These are phyloP conservation scores for Apiospora phragmitis DNA, from an alignment of 2,329 filamentous ascomycete species.

Conservation along the genomic window DNA sequence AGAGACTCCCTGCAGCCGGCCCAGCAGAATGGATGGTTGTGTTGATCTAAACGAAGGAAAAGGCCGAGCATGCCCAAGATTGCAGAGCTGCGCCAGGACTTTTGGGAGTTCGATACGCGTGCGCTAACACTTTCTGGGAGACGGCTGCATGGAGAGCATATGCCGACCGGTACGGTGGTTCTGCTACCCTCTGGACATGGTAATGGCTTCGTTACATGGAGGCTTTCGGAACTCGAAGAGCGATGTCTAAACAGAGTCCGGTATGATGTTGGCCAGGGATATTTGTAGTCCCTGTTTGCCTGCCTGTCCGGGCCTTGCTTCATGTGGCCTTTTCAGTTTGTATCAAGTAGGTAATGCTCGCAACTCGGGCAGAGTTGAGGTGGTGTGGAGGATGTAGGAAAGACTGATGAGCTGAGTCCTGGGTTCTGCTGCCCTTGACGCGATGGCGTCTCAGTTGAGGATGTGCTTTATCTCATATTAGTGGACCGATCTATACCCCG, in stretches of 20 bases:
- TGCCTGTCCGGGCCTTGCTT: neutral
- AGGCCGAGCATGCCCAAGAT: neutral
- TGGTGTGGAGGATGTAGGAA: neutral
- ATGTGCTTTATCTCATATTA: neutral
- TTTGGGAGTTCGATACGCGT: neutral
- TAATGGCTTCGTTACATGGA: neutral
- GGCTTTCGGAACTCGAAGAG: neutral
- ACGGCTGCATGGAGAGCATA: neutral
- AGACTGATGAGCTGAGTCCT: neutral
- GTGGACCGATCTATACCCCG: neutral
- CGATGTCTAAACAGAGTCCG: neutral
- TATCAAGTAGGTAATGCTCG: neutral
- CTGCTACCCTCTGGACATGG: neutral
- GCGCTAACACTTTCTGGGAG: neutral
- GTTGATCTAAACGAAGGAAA: slow-evolving; percentile 1
- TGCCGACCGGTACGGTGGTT: neutral
- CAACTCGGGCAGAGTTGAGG: neutral
- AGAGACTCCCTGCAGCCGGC: neutral
- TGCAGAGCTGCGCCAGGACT: neutral
- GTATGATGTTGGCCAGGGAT: neutral
- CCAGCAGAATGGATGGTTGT: neutral
- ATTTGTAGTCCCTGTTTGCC: neutral
- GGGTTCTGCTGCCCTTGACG: neutral
- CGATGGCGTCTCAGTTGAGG: neutral
- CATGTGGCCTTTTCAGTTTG: neutral